Conservation (phyloP, 768 basidiomycete species). For the Cystobasidium onofrii region DNA sequence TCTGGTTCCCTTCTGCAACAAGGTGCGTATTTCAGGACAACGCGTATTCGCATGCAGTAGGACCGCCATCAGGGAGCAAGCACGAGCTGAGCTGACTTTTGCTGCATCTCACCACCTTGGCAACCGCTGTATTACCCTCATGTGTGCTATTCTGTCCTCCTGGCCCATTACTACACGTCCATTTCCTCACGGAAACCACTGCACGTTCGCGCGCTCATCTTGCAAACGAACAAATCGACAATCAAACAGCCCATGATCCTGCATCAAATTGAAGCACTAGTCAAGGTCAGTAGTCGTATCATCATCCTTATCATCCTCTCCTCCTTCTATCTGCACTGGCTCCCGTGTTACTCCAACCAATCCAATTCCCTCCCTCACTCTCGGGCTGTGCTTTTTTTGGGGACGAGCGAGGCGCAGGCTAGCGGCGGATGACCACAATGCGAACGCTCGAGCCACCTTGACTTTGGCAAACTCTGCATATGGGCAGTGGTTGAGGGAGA, state of each 20-base stretch:
- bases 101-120: slow-evolving; percentile 48
- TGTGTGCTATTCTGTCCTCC: too few species aligned
- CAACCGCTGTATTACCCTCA: slow-evolving; percentile 43
- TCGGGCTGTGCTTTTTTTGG: not conserved
- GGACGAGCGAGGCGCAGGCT: not conserved
- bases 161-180: too few species aligned
- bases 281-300: slow-evolving; percentile 45
- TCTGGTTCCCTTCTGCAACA: slow-evolving; percentile 45
- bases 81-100: not conserved
- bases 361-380: too few species aligned
- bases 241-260: slow-evolving; percentile 44
- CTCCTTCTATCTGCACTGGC: not conserved
- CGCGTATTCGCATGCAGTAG: not conserved
- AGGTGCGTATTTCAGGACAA: slow-evolving; percentile 23
- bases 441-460: not conserved
- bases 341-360: too few species aligned
- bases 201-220: not conserved
- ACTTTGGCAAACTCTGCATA: not conserved
- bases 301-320: not conserved
- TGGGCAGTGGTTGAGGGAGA: not conserved
- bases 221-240: not conserved
- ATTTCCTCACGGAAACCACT: not conserved
- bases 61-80: not conserved
- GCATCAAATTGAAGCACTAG: slow-evolving; percentile 51
- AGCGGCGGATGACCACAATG: not conserved